Evolutionary conservation across 257 asterid species (phyloP), one percentile per base, ranked within the genome.

Genomic region (Parsonsia alboflavescens): DNA sequence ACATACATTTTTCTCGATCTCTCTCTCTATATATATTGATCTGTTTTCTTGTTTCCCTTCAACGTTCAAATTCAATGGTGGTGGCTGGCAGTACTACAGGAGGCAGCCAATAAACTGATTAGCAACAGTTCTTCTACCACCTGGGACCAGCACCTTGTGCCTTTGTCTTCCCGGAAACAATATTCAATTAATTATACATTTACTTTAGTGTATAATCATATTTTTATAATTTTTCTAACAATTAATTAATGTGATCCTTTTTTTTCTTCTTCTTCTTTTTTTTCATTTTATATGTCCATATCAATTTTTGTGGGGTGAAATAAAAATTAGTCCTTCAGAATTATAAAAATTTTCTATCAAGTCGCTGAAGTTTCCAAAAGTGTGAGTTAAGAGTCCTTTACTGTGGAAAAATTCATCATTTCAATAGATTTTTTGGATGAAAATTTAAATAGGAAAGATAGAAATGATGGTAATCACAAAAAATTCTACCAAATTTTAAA

Each of bases 1-100:
- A 21, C 54, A 49, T 13, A 12, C 0, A 50, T 50, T 50, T 50
- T 50, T 16, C 21, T 16, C 56, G 5, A 4, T 50, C 21, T 50
- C 56, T 13, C 21, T 50, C 56, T 50, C 56, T 50, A 0, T 21
- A 56, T 44, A 3, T 46, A 46, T 46, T 46, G 3, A 21, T 56
- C 24, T 56, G 62, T 56, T 56, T 56, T 56, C 30, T 56, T 56
- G 62, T 56, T 56, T 56, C 62, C 62, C 24, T 54, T n/a, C 62
- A 19, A 54, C 59, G 26, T 56, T n/a, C 2, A 56, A 56, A 56
- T 56, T 56, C 62, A 8, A 56, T n/a, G 30, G 62, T 22, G 30
- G 62, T 56, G 62, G 62, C 24, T 19, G 28, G 62, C 30, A 7
- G 62, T 9, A n/a, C 2, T 42, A 6, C 44, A 9, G 62, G 62